phyloP scores from a whole-genome alignment of 129 eudicot genomes.

The Calendula officinalis region DNA sequence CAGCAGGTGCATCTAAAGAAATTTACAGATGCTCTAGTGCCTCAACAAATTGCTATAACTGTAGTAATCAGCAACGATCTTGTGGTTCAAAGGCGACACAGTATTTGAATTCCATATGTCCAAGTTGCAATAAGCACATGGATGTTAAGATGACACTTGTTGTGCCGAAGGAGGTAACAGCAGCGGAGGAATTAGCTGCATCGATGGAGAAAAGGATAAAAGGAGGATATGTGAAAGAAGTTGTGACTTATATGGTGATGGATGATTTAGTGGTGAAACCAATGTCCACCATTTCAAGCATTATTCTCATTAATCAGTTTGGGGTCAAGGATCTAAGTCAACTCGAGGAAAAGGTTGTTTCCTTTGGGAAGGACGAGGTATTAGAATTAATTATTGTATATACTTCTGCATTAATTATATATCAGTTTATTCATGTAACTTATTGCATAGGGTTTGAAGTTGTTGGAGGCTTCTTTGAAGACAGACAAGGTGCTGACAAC shows the following conservation, averaged over 20 bases:
- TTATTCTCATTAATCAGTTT: background rate
- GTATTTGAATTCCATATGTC: background rate
- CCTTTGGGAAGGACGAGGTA: constrained; percentile 14
- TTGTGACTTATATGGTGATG: constrained; percentile 23
- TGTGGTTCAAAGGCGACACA: background rate
- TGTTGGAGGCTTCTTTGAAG: constrained; percentile 7
- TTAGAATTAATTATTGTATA: background rate
- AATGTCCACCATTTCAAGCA: constrained; percentile 17
- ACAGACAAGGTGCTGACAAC: constrained; percentile 18
- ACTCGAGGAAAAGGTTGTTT: constrained; percentile 10
- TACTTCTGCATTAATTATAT: background rate
- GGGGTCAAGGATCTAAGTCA: constrained; percentile 2
- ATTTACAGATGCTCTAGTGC: background rate
- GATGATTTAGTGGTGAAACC: constrained; percentile 26
- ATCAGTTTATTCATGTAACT: background rate
- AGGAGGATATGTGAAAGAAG: background rate
- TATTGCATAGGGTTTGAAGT: background rate
- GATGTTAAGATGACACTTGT: background rate
- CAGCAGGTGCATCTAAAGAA: background rate
- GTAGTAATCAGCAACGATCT: background rate
- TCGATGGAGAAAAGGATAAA: background rate
- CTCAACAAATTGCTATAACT: fast-evolving
- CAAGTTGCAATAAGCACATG: background rate
- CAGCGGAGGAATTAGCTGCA: background rate
- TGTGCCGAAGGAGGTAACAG: background rate